Evolutionary conservation across 768 basidiomycete genomes (phyloP).

Genomic region (Ephemerocybe angulata): DNA sequence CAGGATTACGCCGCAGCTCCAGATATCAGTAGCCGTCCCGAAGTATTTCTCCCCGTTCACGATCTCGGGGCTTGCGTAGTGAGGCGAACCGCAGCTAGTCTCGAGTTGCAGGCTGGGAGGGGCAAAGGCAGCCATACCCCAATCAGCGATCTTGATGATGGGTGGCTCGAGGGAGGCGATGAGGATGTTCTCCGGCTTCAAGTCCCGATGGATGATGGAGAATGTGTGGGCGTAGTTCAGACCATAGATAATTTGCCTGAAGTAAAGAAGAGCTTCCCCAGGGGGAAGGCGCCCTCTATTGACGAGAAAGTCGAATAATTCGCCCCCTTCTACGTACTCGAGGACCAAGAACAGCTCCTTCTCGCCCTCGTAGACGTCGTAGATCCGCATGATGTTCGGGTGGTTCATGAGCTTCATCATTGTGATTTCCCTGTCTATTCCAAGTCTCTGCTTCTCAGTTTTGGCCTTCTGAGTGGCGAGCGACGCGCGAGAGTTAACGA

Average conservation of each 20-base stretch:
- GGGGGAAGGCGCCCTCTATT: conserved; percentile 79
- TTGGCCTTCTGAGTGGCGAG: conserved; percentile 64
- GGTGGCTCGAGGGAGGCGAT: conserved; percentile 79
- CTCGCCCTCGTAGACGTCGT: conserved; percentile 93
- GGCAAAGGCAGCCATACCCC: conserved; percentile 97
- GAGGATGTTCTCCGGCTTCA: conserved; percentile 96
- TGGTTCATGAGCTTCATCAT: conserved; percentile 99
- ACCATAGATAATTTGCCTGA: conserved; percentile 93
- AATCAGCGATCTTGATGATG: conserved; percentile 94
- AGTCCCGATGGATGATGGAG: conserved; percentile 96
- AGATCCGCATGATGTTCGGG: conserved; percentile 92
- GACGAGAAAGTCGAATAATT: conserved; percentile 94
- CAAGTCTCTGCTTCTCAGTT: conserved; percentile 77
- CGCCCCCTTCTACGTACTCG: conserved; percentile 94
- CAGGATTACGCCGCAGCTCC: conserved; percentile 94
- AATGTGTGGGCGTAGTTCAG: conserved; percentile 97
- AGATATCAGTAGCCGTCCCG: conserved; percentile 90
- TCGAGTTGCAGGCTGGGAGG: conserved; percentile 81
- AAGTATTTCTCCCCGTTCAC: conserved; percentile 87
- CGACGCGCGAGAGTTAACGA: conserved; percentile 69
- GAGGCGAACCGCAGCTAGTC: conserved; percentile 94
- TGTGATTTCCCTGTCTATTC: conserved; percentile 91
- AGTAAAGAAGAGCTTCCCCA: conserved; percentile 83
- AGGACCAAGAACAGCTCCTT: conserved; percentile 89
- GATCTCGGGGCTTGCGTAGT: conserved; percentile 96